Conservation (phyloP, 1,139 yeast genomes). For the Yamadazyma sp. region DNA sequence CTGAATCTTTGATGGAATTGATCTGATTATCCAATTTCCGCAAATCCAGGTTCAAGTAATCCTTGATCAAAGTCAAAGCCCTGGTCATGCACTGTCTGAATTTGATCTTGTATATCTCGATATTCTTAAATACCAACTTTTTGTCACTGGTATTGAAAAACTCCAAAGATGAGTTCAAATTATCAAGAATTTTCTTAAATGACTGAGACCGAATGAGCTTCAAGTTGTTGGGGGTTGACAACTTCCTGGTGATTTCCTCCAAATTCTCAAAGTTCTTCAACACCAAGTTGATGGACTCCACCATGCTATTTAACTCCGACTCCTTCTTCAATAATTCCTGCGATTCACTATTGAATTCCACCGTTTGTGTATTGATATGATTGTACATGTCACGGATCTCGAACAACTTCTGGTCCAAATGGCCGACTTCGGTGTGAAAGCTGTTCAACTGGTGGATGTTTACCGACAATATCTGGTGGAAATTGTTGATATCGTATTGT, state of each 20-base stretch:
- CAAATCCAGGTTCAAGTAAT: conserved; percentile 58
- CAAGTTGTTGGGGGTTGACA: conserved; percentile 56
- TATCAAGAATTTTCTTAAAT: conserved; percentile 54
- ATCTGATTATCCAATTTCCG: conserved; percentile 49
- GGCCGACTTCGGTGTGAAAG: conserved; percentile 42
- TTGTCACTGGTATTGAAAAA: conserved; percentile 25
- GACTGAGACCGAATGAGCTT: conserved; percentile 40
- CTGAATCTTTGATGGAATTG: conserved; percentile 19
- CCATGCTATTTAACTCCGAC: conserved; percentile 40
- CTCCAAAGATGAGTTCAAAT: conserved; percentile 55
- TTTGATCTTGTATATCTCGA: conserved; percentile 67
- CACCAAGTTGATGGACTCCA: conserved; percentile 50
- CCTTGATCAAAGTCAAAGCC: conserved; percentile 72
- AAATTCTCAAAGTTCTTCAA: conserved; percentile 66
- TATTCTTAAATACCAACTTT: conserved; percentile 55
- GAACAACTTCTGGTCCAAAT: conserved; percentile 31
- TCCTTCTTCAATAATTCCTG: conserved; percentile 55
- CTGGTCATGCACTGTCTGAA: conserved; percentile 86
- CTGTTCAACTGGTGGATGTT: conserved; percentile 32
- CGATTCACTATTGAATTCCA: conserved; percentile 61
- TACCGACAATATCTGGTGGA: conserved; percentile 38
- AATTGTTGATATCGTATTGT: conserved; percentile 28
- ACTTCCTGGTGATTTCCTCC: conserved; percentile 64
- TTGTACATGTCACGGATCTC: conserved; percentile 44
- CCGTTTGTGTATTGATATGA: conserved; percentile 58